phyloP scores from a whole-genome alignment of 768 basidiomycete species.

The Psilocybe tampanensis region DNA sequence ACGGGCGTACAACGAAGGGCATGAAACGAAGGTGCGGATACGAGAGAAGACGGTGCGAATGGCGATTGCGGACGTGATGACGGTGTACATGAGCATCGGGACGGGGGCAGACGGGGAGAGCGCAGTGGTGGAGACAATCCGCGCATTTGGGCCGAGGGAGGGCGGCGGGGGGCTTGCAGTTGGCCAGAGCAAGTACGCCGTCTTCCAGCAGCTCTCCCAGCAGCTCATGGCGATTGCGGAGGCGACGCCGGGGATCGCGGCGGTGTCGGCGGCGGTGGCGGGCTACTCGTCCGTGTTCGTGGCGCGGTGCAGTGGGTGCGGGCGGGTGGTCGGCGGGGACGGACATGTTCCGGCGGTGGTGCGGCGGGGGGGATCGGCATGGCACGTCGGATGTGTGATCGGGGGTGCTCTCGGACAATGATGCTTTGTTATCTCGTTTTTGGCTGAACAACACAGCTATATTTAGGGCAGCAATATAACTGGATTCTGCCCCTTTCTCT shows the following conservation, averaged over 20 bases:
- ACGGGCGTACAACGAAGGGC: slow-evolving; percentile 53
- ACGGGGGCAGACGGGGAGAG: slow-evolving; percentile 30
- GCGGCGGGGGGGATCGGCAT: slow-evolving; percentile 58
- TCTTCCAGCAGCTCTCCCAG: slow-evolving; percentile 68
- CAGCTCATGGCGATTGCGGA: slow-evolving; percentile 64
- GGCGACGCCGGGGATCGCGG: slow-evolving; percentile 53
- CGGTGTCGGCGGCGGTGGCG: slow-evolving; percentile 43
- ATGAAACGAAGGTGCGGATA: slow-evolving; percentile 52
- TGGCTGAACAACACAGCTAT: slow-evolving; percentile 7
- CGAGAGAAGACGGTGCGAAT: slow-evolving; percentile 63
- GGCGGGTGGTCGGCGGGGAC: slow-evolving; percentile 68
- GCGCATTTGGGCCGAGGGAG: slow-evolving; percentile 77
- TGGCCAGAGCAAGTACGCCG: slow-evolving; percentile 66
- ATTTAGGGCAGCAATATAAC: slow-evolving; percentile 4
- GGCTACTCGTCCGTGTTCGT: slow-evolving; percentile 65
- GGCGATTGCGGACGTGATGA: slow-evolving; percentile 64
- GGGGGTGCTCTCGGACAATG: slow-evolving; percentile 13
- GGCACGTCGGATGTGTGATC: slow-evolving; percentile 45
- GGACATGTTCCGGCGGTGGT: slow-evolving; percentile 75
- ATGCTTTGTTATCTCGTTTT: slow-evolving; percentile 10
- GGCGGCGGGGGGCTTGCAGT: slow-evolving; percentile 68
- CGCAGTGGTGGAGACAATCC: slow-evolving; percentile 60
- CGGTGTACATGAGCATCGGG: slow-evolving; percentile 60
- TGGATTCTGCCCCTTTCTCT: background rate
- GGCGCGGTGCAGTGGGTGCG: slow-evolving; percentile 59